Base-by-base conservation (phyloP, 202 grass and related monocot genomes). In the Saccharum hybrid region DNA sequence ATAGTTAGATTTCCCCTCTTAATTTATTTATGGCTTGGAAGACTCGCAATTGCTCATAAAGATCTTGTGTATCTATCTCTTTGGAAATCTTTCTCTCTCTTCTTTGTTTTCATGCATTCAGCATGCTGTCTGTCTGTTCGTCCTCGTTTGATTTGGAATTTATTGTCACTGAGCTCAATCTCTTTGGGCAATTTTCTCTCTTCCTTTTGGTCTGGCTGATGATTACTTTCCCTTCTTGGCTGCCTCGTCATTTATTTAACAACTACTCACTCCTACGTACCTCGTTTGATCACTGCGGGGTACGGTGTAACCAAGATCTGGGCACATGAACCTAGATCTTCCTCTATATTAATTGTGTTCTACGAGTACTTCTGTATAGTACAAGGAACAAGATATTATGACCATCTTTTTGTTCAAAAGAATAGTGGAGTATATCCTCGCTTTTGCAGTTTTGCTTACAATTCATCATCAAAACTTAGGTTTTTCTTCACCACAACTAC, bases 31-130 rank as follows among this genome's bases (percentile, higher is more conserved):
- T 49, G 48, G 19, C 10, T 21, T 39, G 16, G 10, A 30, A 22
- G 38, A 45, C 33, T 37, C 11, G 16, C 9, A 33, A 5, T 43
- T 59, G 23, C 38, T 82, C 43, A 15, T 7, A 72, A n/a, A n/a
- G 67, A 82, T 82, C 67, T 82, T 34, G 18, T 80, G 33, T 37
- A 39, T 38, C 21, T 5, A 5, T 62, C 37, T 45, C 14, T 62
- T 59, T 60, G 66, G 49, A 42, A 42, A 70, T 21, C 8, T 18
- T 11, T 26, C 31, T 54, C 31, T 19, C 48, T 33, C 15, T 9
- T 81, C 15, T 40, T 57, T 39, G 12, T 59, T 54, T 41, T 57
- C 6, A 15, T 16, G 21, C 21, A 18, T 28, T 7, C 9, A 28
- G 28, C 28, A 16, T 28, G 12, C 40, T 28, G 45, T 30, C n/a